Evolutionary conservation across 1,284 basidiomycete species (phyloP), one percentile per base, ranked within the genome.

Genomic region (Porogramme epimiltina): DNA sequence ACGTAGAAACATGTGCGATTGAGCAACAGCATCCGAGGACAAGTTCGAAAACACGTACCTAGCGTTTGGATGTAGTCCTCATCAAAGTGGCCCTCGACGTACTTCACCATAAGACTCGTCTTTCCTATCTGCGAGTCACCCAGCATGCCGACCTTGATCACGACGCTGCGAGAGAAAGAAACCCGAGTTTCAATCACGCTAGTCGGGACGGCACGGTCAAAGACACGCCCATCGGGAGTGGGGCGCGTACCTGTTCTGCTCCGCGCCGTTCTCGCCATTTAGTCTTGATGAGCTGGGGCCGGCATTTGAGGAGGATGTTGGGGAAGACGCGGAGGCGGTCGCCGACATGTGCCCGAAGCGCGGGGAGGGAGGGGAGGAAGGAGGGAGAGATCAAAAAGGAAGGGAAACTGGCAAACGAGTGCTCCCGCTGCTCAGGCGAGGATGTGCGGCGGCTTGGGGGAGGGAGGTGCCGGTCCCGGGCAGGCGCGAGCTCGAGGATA

Each of bases 31-130:
- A 36, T 25, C 33, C 45, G 38, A 44, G 42, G 43, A 31, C 22
- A 41, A 36, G 26, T 6, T 31, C 8, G 6, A 13, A 13, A 31
- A 19, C 18, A 75, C 84, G 51, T 63, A 89, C 89, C 94, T 73
- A 98, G 85, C 74, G 95, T 98, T 81, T 98, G 96, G 70, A 98
- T 98, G 75, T 98, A 98, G 74, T 98, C 95, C 78, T 98, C 95
- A 74, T 95, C 93, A 70, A 95, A 95, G 72, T 90, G 93, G 52
- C 95, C 95, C 76, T 98, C 95, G 56, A 96, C 94, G 67, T 98
- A 98, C 77, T 96, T 95, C 67, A 97, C 95, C 95, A 98, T 98
- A 67, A 98, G 80, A 72, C 90, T 93, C 55, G 95, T 98, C 81
- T 98, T 98, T 62, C 95, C 95, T 66, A 98, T 98, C 76, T 98